Evolutionary conservation across 106 monocot genomes (phyloP), one percentile per base, ranked within the genome.

Genomic region (Platanthera guangdongensis): DNA sequence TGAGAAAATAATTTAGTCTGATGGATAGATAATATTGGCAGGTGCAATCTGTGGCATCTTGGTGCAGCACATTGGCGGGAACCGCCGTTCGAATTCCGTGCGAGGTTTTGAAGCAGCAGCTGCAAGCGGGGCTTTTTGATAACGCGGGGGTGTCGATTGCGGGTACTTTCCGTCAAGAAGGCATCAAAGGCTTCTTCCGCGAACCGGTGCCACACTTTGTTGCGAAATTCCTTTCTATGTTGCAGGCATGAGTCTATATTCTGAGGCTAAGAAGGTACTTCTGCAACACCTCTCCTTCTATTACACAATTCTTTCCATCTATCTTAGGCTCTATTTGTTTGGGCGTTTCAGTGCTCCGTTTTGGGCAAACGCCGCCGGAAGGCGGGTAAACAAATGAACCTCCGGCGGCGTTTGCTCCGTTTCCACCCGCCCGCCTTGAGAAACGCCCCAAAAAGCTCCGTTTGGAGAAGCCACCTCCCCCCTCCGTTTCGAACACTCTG

Each of bases 191-290:
- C 48, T 97, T 97, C 86, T 97, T 96, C 73, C 93, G 93, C 51
- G 96, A 39, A 97, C 91, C 50, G 93, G 89, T 50, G 95, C 95
- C 51, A 96, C 95, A 2, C 93, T 93, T 74, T 96, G 93, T 53
- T 88, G 96, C 2, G 95, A 97, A 63, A 84, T 94, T 39, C 96
- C 96, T 71, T 97, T 97, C 76, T 97, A 97, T 86, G 96, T 97
- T 76, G 90, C 93, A 28, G 96, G 96, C 67, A 84, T 89, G 90
- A 73, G 93, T 21, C 93, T 97, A 47, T 97, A 93, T 80, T 87
- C 87, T 57, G 96, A 97, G 81, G 79, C 93, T 9, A 96, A 96
- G 75, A 96, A 96, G 95, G 95, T 91, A 82, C 45, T 3, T 11
- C 13, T 68, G 14, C 53, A 53, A 53, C 14, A 10, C 53, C 14